phyloP scores from a whole-genome alignment of 1,284 basidiomycete genomes.

The Leucoagaricus sp. region DNA sequence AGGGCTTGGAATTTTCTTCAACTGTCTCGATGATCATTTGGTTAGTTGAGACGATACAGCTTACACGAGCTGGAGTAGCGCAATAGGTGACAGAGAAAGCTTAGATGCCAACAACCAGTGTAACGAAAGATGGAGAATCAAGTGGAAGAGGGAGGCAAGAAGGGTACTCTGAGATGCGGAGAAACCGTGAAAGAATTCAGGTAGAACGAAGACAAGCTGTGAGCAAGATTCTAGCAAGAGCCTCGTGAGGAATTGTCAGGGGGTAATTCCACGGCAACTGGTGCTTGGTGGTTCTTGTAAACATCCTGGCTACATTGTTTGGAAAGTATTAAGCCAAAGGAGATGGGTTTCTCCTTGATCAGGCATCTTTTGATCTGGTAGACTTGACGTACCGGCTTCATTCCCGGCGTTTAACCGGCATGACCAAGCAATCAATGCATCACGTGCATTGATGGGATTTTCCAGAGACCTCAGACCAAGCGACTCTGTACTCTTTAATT shows the following conservation, averaged over 20 bases:
- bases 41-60: background rate
- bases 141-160: background rate
- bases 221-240: too few relatives aligned
- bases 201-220: background rate
- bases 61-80: background rate
- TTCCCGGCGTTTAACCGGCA: too few relatives aligned
- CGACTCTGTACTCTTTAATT: background rate
- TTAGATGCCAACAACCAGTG: background rate
- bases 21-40: background rate
- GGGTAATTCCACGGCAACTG: too few relatives aligned
- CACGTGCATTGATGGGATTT: slow-evolving; percentile 5
- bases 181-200: background rate
- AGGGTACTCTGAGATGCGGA: background rate
- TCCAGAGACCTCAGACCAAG: background rate
- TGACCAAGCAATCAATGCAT: too few relatives aligned
- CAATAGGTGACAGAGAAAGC: background rate
- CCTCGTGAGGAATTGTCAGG: too few relatives aligned
- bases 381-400: background rate
- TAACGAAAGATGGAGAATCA: background rate
- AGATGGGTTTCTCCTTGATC: background rate
- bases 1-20: background rate
- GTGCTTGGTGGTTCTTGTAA: background rate
- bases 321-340: too few relatives aligned
- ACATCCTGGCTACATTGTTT: too few relatives aligned
- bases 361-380: background rate